Evolutionary conservation across 345 rosid genomes (phyloP).

Genomic region (Euclidium syriacum): DNA sequence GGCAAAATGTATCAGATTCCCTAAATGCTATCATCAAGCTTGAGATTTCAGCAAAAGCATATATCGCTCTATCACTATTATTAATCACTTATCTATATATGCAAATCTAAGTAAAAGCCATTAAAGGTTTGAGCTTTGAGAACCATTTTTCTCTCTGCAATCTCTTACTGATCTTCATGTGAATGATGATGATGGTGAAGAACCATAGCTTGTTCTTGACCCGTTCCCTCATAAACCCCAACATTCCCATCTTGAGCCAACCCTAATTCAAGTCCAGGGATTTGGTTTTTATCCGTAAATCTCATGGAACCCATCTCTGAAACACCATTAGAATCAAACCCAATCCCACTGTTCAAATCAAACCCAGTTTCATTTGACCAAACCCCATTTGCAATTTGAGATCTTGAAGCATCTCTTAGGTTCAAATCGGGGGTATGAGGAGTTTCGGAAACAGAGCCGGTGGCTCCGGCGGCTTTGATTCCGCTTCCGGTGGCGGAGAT

Average conservation of each 20-base stretch:
- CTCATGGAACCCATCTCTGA: slow-evolving; percentile 7
- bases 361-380: not conserved
- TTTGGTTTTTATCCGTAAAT: not conserved
- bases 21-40: not conserved
- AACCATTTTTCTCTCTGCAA: not conserved
- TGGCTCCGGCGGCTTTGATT: not conserved
- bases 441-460: not conserved
- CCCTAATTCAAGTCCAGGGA: not conserved
- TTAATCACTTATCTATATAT: not conserved
- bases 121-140: slow-evolving; percentile 1
- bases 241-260: not conserved
- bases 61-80: slow-evolving; percentile 5
- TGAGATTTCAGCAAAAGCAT: slow-evolving; percentile 11
- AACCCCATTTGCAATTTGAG: not conserved
- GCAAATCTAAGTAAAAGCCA: slow-evolving; percentile 5
- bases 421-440: not conserved
- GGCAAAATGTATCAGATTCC: not conserved
- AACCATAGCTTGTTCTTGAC: not conserved
- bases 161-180: slow-evolving; percentile 3
- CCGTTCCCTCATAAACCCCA: not conserved
- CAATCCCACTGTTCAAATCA: slow-evolving; percentile 8
- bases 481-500: slow-evolving; percentile 17
- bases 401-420: not conserved
- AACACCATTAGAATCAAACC: slow-evolving; percentile 12
- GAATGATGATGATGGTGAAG: not conserved